Base-by-base conservation (phyloP, 2,329 filamentous ascomycete species). In the Diplodia corticola region DNA sequence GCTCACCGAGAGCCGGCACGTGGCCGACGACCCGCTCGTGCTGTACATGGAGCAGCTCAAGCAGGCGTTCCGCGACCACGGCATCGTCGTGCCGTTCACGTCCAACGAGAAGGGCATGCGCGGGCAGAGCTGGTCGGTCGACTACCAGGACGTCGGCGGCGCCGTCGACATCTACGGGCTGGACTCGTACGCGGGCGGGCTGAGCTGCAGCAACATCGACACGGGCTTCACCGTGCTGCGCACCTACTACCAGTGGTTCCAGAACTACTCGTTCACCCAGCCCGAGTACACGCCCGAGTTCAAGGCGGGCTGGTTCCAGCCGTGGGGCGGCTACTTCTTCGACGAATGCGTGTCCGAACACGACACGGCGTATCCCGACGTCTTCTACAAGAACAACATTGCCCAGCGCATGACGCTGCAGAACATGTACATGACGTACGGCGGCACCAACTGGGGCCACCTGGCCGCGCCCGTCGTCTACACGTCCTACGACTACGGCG, bases 351-450 rank as follows among this genome's bases (percentile, higher is more conserved):
- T 82, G 0, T 76, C 76, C 1, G 82, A 86, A 50, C 86, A 84
- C 20, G 84, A 84, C 1, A 80, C 83, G 0, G 84, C 87, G 54
- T 89, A 87, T 69, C 86, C 84, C 1, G 88, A 89, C 66, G 73
- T 89, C 4, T 89, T 87, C 75, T 89, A 89, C 73, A 81, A 86
- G 12, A 84, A 88, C 71, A 82, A 88, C 63, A 84, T 89, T 28
- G 85, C 81, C 28, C 84, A 89, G 70, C 80, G 84, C 0, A 82
- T 88, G 3, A 86, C 85, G 0, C 85, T 85, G 0, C 82, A 88
- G 64, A 87, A 82, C 33, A 74, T 89, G 1, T 89, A 89, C 72
- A 89, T 89, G 86, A 76, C 87, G 61, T 89, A 83, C 63, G 87
- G 87, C 4, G 87, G 87, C 2, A 89, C 87, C 0, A 88, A 85